Evolutionary conservation across 1,284 basidiomycete species (phyloP).

Genomic region (Inonotus hispidus): DNA sequence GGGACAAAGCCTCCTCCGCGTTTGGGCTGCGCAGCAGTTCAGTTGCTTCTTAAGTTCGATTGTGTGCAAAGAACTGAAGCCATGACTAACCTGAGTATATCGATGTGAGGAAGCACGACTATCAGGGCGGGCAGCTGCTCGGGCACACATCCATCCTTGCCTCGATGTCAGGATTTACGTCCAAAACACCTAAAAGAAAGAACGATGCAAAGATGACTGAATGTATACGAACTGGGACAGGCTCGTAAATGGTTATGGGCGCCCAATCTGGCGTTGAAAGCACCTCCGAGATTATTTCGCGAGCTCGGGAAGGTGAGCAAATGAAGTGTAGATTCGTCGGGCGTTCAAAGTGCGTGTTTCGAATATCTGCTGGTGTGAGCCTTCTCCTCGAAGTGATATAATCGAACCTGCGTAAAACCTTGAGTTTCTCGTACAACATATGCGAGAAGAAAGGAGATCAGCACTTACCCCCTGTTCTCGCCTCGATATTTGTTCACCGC

Average conservation of each 20-base stretch:
- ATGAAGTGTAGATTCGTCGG: conserved; percentile 78
- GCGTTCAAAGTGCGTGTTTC: conserved; percentile 44
- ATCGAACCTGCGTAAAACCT: conserved; percentile 52
- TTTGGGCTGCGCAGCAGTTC: conserved; percentile 52
- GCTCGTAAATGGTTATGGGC: conserved; percentile 75
- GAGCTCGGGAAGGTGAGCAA: conserved; percentile 73
- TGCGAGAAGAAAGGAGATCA: not conserved
- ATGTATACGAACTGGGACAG: conserved; percentile 62
- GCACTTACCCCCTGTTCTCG: conserved; percentile 57
- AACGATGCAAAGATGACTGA: not conserved
- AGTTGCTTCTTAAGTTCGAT: not conserved
- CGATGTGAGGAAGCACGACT: conserved; percentile 53
- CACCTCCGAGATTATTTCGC: conserved; percentile 62
- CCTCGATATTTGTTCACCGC: conserved; percentile 79
- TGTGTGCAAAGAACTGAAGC: not conserved
- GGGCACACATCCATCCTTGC: conserved; percentile 71
- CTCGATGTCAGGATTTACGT: conserved; percentile 6
- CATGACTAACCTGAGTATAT: conserved; percentile 57
- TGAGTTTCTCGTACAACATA: conserved; percentile 8
- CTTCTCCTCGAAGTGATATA: conserved; percentile 75
- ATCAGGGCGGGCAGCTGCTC: conserved; percentile 68
- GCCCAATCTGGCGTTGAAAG: conserved; percentile 49
- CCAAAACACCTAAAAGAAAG: not conserved
- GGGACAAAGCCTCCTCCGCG: conserved; percentile 64
- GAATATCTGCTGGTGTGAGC: conserved; percentile 66